Percentiles rank a stretch among this genome's conserved stretches.
Conservation (phyloP, 495 filamentous ascomycete genomes). For the Penicillium coprophilum region DNA sequence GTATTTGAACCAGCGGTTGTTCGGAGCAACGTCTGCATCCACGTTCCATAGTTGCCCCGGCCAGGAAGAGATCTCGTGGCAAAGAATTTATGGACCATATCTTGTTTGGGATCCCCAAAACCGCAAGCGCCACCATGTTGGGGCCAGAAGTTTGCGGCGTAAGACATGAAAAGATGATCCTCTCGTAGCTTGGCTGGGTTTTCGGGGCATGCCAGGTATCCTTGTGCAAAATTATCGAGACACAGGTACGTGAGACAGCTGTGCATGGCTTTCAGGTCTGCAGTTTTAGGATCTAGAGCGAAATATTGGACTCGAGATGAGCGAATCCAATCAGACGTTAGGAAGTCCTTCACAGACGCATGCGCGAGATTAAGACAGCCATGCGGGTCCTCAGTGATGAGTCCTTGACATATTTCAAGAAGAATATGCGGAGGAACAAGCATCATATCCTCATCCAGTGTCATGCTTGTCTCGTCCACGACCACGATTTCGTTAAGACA, state of each 20-base stretch:
- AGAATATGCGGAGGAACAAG: slow-evolving; percentile 25
- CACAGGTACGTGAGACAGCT: slow-evolving; percentile 24
- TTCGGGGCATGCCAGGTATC: slow-evolving; percentile 7
- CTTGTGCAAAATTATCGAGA: slow-evolving; percentile 22
- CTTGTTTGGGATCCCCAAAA: slow-evolving; percentile 6
- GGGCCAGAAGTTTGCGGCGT: slow-evolving; percentile 22
- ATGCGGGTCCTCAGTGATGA: slow-evolving; percentile 18
- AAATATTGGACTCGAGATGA: slow-evolving; percentile 22
- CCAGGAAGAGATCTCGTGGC: slow-evolving; percentile 13
- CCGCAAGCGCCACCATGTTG: slow-evolving; percentile 11
- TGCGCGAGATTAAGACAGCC: slow-evolving; percentile 22
- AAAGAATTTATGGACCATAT: slow-evolving; percentile 19
- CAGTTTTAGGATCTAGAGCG: slow-evolving; percentile 16
- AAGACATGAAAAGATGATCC: slow-evolving; percentile 11
- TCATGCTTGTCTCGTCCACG: slow-evolving; percentile 14
- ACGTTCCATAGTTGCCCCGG: slow-evolving; percentile 24
- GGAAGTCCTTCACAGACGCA: slow-evolving; percentile 25
- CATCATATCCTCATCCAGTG: slow-evolving; percentile 27
- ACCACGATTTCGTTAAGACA: slow-evolving; percentile 22
- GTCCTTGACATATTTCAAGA: slow-evolving; percentile 23
- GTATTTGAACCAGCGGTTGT: not conserved
- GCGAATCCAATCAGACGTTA: slow-evolving; percentile 25
- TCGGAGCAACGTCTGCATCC: slow-evolving; percentile 18
- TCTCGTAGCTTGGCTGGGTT: not conserved
- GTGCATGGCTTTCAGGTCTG: slow-evolving; percentile 19